These are phyloP conservation scores for Nitzschia sp. DNA, from an alignment of 108 stramenopile genomes.

Conservation along the genomic window DNA sequence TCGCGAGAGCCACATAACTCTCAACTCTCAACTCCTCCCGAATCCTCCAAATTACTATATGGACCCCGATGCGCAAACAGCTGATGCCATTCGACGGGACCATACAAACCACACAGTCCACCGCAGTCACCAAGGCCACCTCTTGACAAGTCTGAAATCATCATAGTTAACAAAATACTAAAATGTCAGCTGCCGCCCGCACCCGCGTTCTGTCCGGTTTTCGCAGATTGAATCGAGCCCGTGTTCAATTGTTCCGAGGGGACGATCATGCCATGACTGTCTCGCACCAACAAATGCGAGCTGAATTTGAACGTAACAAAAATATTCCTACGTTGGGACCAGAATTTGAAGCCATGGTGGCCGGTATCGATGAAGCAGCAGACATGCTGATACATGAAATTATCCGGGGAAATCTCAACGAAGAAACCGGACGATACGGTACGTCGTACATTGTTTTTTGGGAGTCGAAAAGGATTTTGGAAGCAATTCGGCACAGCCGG, in stretches of 20 bases:
- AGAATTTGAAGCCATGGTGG: slow-evolving; percentile 62
- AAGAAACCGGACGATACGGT: slow-evolving; percentile 65
- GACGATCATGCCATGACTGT: slow-evolving; percentile 69
- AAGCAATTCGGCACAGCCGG: neutral
- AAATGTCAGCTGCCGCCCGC: slow-evolving; percentile 20
- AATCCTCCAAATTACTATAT: too few species aligned
- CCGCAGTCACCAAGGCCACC: too few species aligned
- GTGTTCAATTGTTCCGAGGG: slow-evolving; percentile 65
- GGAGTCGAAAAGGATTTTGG: neutral
- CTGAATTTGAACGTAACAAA: slow-evolving; percentile 65
- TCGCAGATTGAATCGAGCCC: slow-evolving; percentile 77
- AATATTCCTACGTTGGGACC: slow-evolving; percentile 49
- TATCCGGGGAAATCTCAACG: slow-evolving; percentile 75
- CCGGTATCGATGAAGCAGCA: slow-evolving; percentile 86
- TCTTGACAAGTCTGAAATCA: too few species aligned
- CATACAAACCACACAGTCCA: too few species aligned
- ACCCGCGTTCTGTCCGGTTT: slow-evolving; percentile 64
- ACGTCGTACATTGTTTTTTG: slow-evolving; percentile 15
- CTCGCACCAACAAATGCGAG: slow-evolving; percentile 64
- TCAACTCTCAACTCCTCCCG: too few species aligned
- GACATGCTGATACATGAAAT: slow-evolving; percentile 82
- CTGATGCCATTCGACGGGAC: too few species aligned
- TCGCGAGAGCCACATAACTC: too few species aligned
- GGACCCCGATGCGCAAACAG: too few species aligned
- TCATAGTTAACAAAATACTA: too few species aligned